Percentiles rank a stretch among this genome's conserved stretches.
These are phyloP conservation scores for Elsinoe batatas DNA, from an alignment of 2,329 filamentous ascomycete genomes.

Conservation along the genomic window DNA sequence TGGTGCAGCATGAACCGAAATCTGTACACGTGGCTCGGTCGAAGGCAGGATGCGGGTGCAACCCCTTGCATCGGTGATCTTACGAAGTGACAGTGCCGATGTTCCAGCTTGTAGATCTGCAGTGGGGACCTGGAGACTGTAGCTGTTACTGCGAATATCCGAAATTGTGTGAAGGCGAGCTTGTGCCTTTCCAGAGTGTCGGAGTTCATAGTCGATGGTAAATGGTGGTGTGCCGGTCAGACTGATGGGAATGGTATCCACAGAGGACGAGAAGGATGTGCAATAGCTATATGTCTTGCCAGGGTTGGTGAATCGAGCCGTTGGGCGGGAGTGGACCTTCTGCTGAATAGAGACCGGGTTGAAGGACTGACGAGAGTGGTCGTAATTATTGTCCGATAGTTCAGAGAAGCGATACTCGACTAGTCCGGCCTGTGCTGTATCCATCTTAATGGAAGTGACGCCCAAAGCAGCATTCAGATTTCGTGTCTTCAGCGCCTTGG, in stretches of 20 bases:
- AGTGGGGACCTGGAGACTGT: conserved; percentile 75
- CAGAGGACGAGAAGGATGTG: conserved; percentile 63
- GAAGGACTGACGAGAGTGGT: conserved; percentile 57
- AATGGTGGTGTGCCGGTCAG: conserved; percentile 81
- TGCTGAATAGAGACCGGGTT: conserved; percentile 64
- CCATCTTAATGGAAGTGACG: conserved; percentile 70
- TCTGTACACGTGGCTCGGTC: conserved; percentile 64
- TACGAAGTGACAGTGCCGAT: conserved; percentile 79
- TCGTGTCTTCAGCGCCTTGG: conserved; percentile 55
- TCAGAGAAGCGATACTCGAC: conserved; percentile 82
- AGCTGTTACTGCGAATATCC: conserved; percentile 63
- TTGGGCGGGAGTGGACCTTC: conserved; percentile 72
- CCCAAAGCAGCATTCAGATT: conserved; percentile 67
- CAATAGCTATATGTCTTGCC: conserved; percentile 95
- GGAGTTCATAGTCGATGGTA: conserved; percentile 82
- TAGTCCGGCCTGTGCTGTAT: conserved; percentile 69
- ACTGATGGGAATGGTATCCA: conserved; percentile 79
- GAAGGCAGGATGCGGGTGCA: conserved; percentile 68
- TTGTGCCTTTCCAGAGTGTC: conserved; percentile 71
- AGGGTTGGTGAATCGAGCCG: conserved; percentile 70
- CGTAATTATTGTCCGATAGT: conserved; percentile 78
- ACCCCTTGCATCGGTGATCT: conserved; percentile 76
- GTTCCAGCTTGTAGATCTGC: conserved; percentile 78
- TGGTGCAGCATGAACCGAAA: conserved; percentile 87
- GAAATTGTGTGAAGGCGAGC: conserved; percentile 74